A percentile compares a stretch with the other conserved stretches of the same genome.
Conservation (phyloP, 371 early-diverging fungal species). For the Mucor circinelloides region DNA sequence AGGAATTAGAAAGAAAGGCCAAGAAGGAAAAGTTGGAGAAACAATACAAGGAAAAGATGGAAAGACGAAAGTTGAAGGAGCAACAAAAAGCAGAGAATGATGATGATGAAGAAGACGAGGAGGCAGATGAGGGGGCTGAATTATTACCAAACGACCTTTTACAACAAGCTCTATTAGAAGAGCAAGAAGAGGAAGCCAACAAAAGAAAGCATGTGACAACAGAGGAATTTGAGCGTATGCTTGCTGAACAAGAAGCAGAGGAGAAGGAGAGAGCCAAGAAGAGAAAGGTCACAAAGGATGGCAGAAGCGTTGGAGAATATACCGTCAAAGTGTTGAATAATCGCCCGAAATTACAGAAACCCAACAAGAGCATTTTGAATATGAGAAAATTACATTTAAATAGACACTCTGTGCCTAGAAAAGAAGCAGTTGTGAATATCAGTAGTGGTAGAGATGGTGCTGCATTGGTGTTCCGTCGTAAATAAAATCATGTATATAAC, state of each 20-base stretch:
- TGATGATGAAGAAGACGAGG: conserved; percentile 17
- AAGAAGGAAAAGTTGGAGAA: conserved; percentile 12
- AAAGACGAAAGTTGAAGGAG: conserved; percentile 16
- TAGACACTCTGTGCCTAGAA: conserved; percentile 34
- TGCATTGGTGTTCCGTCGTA: conserved; percentile 39
- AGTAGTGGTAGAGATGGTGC: conserved; percentile 41
- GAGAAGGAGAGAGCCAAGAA: conserved; percentile 35
- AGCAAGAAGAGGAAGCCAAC: conserved; percentile 43
- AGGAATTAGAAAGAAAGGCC: conserved; percentile 26
- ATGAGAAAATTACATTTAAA: conserved; percentile 33
- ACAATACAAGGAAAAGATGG: conserved; percentile 20
- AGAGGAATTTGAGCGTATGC: conserved; percentile 52
- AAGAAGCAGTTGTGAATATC: conserved; percentile 37
- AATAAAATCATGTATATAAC: conserved; percentile 20
- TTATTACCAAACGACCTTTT: conserved; percentile 39
- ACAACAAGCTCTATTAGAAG: conserved; percentile 33
- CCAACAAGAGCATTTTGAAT: conserved; percentile 24
- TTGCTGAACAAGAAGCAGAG: conserved; percentile 47
- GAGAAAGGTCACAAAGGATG: conserved; percentile 20
- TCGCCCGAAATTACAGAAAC: conserved; percentile 39
- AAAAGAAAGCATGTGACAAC: conserved; percentile 45
- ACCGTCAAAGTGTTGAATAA: conserved; percentile 52
- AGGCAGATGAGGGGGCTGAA: conserved; percentile 15
- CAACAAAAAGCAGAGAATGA: conserved; percentile 5
- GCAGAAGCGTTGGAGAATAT: conserved; percentile 46